A percentile compares a stretch with the other conserved stretches of the same genome.
Conservation (phyloP, 2,329 filamentous ascomycete species). For the Aspergillus puulaauensis region DNA sequence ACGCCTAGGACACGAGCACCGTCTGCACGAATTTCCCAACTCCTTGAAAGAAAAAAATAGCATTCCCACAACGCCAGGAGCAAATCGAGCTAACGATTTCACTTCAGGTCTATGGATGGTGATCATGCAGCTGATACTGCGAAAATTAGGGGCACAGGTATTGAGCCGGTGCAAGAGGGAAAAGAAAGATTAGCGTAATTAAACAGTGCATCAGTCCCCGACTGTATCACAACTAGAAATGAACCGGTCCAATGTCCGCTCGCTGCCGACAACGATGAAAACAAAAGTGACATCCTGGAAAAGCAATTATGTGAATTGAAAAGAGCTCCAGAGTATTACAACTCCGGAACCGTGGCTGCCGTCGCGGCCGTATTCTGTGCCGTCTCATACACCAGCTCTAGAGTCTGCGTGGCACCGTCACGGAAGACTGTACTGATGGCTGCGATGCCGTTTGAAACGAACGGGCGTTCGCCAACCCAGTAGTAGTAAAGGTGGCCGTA, state of each 20-base stretch:
- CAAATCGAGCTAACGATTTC: neutral
- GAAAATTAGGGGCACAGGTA: slow-evolving; percentile 1
- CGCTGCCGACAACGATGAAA: neutral
- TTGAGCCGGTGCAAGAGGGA: neutral
- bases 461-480: slow-evolving; percentile 70
- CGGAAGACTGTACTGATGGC: slow-evolving; percentile 35
- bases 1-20: slow-evolving; percentile 28
- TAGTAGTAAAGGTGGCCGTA: slow-evolving; percentile 91
- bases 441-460: slow-evolving; percentile 33
- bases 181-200: neutral
- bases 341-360: slow-evolving; percentile 31
- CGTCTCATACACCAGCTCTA: slow-evolving; percentile 51
- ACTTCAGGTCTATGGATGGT: neutral
- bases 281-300: neutral
- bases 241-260: neutral
- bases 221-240: neutral
- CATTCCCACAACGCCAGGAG: slow-evolving; percentile 9
- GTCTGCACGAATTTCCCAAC: slow-evolving; percentile 15
- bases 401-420: slow-evolving; percentile 27
- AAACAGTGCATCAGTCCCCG: neutral
- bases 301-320: neutral
- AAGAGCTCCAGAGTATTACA: slow-evolving; percentile 22
- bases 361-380: slow-evolving; percentile 46
- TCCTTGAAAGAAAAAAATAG: slow-evolving; percentile 10
- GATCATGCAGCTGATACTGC: slow-evolving; percentile 7